Percentiles rank a stretch among this genome's conserved stretches.
Conservation (phyloP, 306 rosid species). For the Malus sylvestris region DNA sequence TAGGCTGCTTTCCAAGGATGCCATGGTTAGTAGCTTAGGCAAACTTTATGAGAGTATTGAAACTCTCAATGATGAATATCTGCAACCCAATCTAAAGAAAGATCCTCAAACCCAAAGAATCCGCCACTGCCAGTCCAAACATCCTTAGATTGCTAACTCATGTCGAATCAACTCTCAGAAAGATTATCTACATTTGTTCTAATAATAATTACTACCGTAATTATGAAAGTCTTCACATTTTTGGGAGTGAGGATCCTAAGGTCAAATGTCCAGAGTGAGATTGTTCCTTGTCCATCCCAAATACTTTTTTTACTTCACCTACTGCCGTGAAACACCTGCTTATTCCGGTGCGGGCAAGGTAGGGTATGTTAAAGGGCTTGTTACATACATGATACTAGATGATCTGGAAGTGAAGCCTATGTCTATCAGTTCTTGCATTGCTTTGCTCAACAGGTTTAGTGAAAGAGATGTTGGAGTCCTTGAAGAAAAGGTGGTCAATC, state of each 20-base stretch:
- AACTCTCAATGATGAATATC: not conserved
- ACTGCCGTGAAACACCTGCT: not conserved
- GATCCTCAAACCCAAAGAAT: conserved; percentile 27
- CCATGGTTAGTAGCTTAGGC: too few species aligned
- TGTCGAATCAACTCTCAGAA: not conserved
- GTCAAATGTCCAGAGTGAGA: not conserved
- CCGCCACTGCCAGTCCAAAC: not conserved
- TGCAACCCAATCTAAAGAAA: conserved; percentile 13
- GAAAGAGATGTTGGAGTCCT: too few species aligned
- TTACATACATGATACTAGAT: too few species aligned
- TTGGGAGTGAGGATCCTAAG: not conserved
- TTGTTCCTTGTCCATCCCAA: rapidly evolving
- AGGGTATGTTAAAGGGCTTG: too few species aligned
- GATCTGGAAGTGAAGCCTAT: too few species aligned
- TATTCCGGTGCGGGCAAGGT: not conserved
- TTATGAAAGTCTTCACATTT: too few species aligned
- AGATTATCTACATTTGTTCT: not conserved
- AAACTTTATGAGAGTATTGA: too few species aligned
- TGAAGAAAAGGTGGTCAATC: too few species aligned
- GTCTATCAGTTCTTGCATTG: too few species aligned
- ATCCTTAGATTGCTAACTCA: not conserved
- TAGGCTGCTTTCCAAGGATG: too few species aligned
- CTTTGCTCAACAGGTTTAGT: too few species aligned
- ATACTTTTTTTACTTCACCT: not conserved
- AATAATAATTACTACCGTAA: rapidly evolving